These are phyloP conservation scores for Fusarium odoratissimum DNA, from an alignment of 2,329 filamentous ascomycete genomes.

Conservation along the genomic window DNA sequence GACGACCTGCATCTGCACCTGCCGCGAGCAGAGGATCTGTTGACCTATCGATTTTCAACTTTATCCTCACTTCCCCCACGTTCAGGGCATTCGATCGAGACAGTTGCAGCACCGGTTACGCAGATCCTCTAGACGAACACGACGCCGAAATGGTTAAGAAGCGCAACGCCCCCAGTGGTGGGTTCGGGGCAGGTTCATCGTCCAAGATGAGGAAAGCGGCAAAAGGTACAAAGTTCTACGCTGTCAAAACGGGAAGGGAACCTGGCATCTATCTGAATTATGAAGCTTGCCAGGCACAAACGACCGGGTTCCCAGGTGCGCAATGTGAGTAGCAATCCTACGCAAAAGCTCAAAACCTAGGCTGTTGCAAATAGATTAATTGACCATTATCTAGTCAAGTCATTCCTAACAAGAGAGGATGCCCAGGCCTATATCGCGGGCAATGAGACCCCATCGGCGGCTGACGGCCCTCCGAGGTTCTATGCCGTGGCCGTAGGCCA, in stretches of 20 bases:
- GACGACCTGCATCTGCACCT: conserved; percentile 32
- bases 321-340: conserved; percentile 68
- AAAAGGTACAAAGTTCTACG: conserved; percentile 69
- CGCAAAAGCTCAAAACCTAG: neutral
- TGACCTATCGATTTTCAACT: conserved; percentile 42
- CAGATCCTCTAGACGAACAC: conserved; percentile 3
- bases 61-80: conserved; percentile 29
- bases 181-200: conserved; percentile 26
- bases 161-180: conserved; percentile 39
- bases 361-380: neutral
- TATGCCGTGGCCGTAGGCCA: conserved; percentile 72
- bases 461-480: conserved; percentile 60
- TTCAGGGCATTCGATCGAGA: conserved; percentile 8
- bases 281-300: conserved; percentile 71
- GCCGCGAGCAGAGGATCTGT: conserved; percentile 16
- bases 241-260: conserved; percentile 65
- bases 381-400: conserved; percentile 72
- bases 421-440: conserved; percentile 83
- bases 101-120: conserved; percentile 8
- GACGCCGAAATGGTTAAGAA: conserved; percentile 48
- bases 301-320: conserved; percentile 71
- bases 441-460: conserved; percentile 54
- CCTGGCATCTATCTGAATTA: conserved; percentile 73
- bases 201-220: conserved; percentile 63
- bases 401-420: conserved; percentile 77